Evolutionary conservation across 148 eudicot genomes (phyloP).

Genomic region (Silene conica): DNA sequence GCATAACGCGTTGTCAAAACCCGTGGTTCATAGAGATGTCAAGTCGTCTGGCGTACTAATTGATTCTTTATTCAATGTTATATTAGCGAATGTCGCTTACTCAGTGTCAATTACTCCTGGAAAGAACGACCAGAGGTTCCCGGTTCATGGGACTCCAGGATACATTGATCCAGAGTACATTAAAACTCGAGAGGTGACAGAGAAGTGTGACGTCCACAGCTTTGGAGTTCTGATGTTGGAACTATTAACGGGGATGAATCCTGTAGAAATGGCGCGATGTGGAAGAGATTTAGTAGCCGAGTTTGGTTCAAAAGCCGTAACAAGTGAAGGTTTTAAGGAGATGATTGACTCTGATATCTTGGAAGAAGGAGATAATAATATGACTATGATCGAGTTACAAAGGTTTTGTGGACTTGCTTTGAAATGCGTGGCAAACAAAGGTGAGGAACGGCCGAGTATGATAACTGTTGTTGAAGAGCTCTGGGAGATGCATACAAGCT

Average conservation of each 20-base stretch:
- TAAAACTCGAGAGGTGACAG: conserved; percentile 15
- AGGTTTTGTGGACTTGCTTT: too few species aligned
- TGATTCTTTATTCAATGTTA: conserved; percentile 20
- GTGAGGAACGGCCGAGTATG: too few species aligned
- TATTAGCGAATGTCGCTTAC: conserved; percentile 21
- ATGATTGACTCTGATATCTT: conserved; percentile 21
- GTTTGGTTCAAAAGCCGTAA: conserved; percentile 3
- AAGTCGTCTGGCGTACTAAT: conserved; percentile 20
- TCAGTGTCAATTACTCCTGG: conserved; percentile 23
- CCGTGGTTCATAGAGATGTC: conserved; percentile 31
- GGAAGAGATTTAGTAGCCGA: conserved; percentile 21
- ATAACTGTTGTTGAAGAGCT: too few species aligned
- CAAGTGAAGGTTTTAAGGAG: not conserved
- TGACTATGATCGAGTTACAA: too few species aligned
- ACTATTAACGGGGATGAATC: conserved; percentile 17
- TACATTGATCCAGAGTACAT: conserved; percentile 30
- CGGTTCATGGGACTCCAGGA: conserved; percentile 25
- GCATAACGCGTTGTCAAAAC: conserved; percentile 30
- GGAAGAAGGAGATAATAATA: too few species aligned
- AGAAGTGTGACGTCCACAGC: conserved; percentile 30
- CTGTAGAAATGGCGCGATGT: not conserved
- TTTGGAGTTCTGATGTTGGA: conserved; percentile 28
- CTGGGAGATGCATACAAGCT: too few species aligned
- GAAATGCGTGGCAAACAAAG: too few species aligned
- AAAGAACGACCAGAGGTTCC: conserved; percentile 8